Evolutionary conservation across 2,329 filamentous ascomycete genomes (phyloP).

Genomic region (Colletotrichum karsti): DNA sequence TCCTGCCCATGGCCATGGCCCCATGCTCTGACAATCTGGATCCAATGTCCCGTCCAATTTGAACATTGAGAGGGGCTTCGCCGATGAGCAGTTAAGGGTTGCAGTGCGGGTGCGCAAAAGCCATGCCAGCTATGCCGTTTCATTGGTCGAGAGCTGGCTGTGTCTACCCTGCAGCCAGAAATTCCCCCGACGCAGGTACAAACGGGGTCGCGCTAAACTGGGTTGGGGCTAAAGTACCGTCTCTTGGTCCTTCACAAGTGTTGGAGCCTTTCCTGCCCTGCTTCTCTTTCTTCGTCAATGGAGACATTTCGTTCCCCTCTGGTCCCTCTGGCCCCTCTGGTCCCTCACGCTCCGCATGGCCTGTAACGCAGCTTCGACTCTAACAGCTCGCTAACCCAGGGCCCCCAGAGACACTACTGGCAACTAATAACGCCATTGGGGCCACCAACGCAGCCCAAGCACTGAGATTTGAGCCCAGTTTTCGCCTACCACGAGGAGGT

Average conservation of each 20-base stretch:
- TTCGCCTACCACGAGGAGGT: conserved; percentile 8
- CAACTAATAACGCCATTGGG: conserved; percentile 25
- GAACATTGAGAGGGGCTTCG: conserved; percentile 4
- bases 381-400: conserved; percentile 17
- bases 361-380: conserved; percentile 14
- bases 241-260: neutral
- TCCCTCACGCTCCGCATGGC: conserved; percentile 14
- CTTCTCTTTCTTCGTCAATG: neutral
- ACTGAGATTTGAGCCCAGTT: neutral
- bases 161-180: conserved; percentile 11
- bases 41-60: conserved; percentile 28
- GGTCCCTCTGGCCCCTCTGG: neutral
- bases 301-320: neutral
- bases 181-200: conserved; percentile 29
- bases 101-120: neutral
- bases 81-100: neutral
- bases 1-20: neutral
- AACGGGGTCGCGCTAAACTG: conserved; percentile 16
- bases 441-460: neutral
- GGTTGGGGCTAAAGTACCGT: conserved; percentile 11
- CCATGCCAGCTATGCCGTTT: neutral
- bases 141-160: neutral
- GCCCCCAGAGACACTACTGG: neutral
- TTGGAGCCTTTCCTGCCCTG: neutral
- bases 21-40: neutral